These are phyloP conservation scores for Sphaerobolus stellatus DNA, from an alignment of 1,284 basidiomycete genomes.

Conservation along the genomic window DNA sequence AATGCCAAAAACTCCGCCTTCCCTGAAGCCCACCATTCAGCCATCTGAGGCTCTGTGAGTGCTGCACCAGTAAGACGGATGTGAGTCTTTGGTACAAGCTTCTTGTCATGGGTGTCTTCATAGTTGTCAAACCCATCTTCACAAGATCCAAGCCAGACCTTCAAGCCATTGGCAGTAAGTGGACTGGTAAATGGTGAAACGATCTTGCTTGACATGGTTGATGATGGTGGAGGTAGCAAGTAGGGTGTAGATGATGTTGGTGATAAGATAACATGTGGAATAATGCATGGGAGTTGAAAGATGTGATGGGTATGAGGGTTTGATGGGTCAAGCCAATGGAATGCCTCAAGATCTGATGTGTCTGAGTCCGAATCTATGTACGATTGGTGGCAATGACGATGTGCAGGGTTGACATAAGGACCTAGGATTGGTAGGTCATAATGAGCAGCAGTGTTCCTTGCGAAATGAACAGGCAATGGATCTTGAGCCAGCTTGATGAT, in stretches of 20 bases:
- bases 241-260: too few species aligned
- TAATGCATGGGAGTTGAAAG: background rate
- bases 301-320: background rate
- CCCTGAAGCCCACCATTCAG: background rate
- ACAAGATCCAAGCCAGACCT: background rate
- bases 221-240: too few species aligned
- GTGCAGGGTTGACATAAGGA: background rate
- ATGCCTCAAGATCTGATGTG: background rate
- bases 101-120: too few species aligned
- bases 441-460: background rate
- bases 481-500: too few species aligned
- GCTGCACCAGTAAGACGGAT: background rate
- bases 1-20: background rate
- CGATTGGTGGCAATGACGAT: background rate
- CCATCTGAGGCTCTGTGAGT: too few species aligned
- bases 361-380: background rate
- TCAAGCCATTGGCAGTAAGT: background rate
- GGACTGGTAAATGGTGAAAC: background rate
- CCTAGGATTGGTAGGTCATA: background rate
- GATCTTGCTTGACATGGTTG: too few species aligned
- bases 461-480: background rate
- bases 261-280: too few species aligned
- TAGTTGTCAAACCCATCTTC: too few species aligned
- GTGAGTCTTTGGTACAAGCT: background rate
- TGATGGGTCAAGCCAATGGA: background rate